phyloP scores from a whole-genome alignment of 805 yeast genomes.

The Tetrapisispora taiwanensis region DNA sequence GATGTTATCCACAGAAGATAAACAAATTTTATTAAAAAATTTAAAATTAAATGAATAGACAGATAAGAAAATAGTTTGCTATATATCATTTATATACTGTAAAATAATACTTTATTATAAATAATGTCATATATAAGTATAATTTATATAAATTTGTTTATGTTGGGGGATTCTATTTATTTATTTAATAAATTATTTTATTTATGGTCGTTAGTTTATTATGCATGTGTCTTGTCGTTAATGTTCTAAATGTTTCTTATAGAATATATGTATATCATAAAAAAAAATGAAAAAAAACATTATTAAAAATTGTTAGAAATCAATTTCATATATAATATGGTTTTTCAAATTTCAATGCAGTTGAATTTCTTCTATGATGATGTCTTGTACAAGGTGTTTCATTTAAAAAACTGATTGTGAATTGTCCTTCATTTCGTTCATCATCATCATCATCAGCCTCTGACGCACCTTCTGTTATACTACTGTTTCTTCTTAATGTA shows the following conservation, averaged over 20 bases:
- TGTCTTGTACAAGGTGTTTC: conserved; percentile 22
- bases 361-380: conserved; percentile 27
- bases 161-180: too few species aligned
- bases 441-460: conserved; percentile 1
- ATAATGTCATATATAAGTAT: too few species aligned
- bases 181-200: too few species aligned
- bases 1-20: conserved; percentile 44
- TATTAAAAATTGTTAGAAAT: too few species aligned
- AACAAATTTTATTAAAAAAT: conserved; percentile 33
- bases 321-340: conserved; percentile 7
- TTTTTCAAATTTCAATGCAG: conserved; percentile 22
- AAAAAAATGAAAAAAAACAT: too few species aligned
- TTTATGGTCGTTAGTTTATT: too few species aligned
- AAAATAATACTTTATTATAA: too few species aligned
- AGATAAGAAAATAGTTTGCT: neutral
- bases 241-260: too few species aligned
- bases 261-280: too few species aligned
- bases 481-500: neutral
- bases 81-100: too few species aligned
- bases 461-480: neutral
- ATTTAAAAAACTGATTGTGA: conserved; percentile 1
- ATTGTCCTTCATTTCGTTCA: neutral
- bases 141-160: too few species aligned
- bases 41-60: conserved; percentile 17
- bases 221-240: too few species aligned